A percentile compares a stretch with the other conserved stretches of the same genome.
Evolutionary conservation across 495 filamentous ascomycete species (phyloP).

Genomic region (Emericellopsis terricola): DNA sequence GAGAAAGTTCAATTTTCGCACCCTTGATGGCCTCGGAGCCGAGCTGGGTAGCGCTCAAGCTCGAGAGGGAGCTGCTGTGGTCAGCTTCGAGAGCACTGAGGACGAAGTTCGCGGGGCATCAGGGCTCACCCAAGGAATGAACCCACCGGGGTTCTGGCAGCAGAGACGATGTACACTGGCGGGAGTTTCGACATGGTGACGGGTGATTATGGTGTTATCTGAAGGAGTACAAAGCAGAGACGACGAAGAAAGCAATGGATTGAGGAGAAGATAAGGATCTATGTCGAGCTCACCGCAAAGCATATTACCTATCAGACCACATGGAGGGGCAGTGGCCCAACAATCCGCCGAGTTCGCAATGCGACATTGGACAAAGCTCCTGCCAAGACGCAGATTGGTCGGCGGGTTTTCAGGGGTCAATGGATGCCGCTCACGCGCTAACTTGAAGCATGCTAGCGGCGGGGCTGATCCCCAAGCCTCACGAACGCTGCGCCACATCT

Average conservation of each 20-base stretch:
- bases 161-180: conserved; percentile 89
- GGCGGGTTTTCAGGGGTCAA: too few species aligned
- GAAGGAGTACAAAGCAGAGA: neutral
- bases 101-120: neutral
- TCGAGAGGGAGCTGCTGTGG: conserved; percentile 54
- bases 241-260: neutral
- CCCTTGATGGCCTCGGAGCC: conserved; percentile 86
- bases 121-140: conserved; percentile 70
- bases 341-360: too few species aligned
- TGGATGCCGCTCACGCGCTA: too few species aligned
- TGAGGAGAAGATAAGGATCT: conserved; percentile 3
- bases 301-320: too few species aligned
- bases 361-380: too few species aligned
- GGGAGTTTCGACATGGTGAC: conserved; percentile 43
- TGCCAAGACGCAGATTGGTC: too few species aligned
- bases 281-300: too few species aligned
- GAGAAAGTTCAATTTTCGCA: conserved; percentile 22
- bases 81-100: conserved; percentile 1
- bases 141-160: conserved; percentile 77
- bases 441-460: too few species aligned
- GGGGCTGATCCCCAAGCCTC: too few species aligned
- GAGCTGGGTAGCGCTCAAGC: conserved; percentile 68
- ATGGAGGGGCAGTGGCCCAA: too few species aligned
- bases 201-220: neutral
- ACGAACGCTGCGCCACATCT: too few species aligned